These are phyloP conservation scores for Orbilia oligospora DNA, from an alignment of 2,329 filamentous ascomycete species.

Conservation along the genomic window DNA sequence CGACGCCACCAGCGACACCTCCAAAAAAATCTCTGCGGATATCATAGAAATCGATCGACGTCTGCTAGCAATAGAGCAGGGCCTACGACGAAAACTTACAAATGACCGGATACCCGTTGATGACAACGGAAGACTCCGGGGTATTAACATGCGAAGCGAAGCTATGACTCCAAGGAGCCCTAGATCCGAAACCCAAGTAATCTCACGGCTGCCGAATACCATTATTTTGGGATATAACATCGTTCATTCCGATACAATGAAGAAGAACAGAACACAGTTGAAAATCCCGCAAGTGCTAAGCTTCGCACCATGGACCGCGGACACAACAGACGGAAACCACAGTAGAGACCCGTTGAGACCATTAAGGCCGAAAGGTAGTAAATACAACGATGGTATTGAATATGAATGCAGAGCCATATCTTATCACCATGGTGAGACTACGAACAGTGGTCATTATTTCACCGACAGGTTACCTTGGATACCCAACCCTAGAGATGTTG, in stretches of 20 bases:
- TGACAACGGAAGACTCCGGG: neutral
- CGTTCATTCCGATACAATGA: neutral
- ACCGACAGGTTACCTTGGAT: conserved; percentile 36
- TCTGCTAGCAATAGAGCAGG: neutral
- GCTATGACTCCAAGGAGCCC: neutral
- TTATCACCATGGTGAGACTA: conserved; percentile 10
- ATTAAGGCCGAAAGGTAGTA: neutral
- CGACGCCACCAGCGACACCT: neutral
- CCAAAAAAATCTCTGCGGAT: neutral
- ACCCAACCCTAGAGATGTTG: neutral
- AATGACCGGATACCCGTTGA: neutral
- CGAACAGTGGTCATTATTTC: conserved; percentile 13
- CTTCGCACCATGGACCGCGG: conserved; percentile 23
- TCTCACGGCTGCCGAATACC: conserved; percentile 24
- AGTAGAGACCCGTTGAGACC: conserved; percentile 8
- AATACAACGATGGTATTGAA: conserved; percentile 7
- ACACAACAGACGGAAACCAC: neutral
- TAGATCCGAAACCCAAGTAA: conserved; percentile 7
- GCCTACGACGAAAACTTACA: neutral
- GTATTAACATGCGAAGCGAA: conserved; percentile 5
- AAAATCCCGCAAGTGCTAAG: conserved; percentile 14
- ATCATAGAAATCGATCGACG: neutral
- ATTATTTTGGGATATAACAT: conserved; percentile 32
- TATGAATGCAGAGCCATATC: conserved; percentile 35
- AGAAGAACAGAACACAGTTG: conserved; percentile 12